Percentiles rank a stretch among this genome's conserved stretches.
phyloP scores from a whole-genome alignment of 257 asterid genomes.

The Solanum stenotomum region DNA sequence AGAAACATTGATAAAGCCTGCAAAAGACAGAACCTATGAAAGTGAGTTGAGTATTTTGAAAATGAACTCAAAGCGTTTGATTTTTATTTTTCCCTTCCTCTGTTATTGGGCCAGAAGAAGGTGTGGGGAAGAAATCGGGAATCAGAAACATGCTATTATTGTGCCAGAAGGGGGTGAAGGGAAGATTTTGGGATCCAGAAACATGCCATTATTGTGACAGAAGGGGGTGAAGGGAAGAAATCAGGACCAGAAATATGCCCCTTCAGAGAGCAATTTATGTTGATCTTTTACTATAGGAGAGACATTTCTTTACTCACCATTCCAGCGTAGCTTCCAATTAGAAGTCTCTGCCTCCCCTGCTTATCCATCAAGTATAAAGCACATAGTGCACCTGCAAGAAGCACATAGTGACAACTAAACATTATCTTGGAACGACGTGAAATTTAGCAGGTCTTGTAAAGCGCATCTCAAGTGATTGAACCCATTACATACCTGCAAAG shows the following conservation, averaged over 20 bases:
- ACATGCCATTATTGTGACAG: neutral
- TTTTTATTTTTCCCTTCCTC: neutral
- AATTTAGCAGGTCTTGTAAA: neutral
- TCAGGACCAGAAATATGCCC: neutral
- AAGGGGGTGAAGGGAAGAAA: neutral
- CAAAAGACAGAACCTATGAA: neutral
- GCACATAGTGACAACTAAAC: slow-evolving; percentile 2
- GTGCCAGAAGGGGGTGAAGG: neutral
- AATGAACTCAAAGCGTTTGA: neutral
- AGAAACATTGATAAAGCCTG: slow-evolving; percentile 78
- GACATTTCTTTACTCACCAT: slow-evolving; percentile 37
- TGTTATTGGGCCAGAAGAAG: neutral
- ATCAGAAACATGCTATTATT: neutral
- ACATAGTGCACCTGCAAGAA: slow-evolving; percentile 55
- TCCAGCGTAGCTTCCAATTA: slow-evolving; percentile 75
- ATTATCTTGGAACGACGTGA: neutral
- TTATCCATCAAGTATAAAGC: slow-evolving; percentile 80
- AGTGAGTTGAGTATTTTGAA: neutral
- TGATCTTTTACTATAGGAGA: neutral
- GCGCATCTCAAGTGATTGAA: neutral
- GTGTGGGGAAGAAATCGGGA: neutral
- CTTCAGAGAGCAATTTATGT: neutral
- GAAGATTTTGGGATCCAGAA: neutral
- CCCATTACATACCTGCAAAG: slow-evolving; percentile 52
- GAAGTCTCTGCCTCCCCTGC: slow-evolving; percentile 69